Evolutionary conservation across 768 basidiomycete genomes (phyloP).

Genomic region (Xerocomellus dryophilus): DNA sequence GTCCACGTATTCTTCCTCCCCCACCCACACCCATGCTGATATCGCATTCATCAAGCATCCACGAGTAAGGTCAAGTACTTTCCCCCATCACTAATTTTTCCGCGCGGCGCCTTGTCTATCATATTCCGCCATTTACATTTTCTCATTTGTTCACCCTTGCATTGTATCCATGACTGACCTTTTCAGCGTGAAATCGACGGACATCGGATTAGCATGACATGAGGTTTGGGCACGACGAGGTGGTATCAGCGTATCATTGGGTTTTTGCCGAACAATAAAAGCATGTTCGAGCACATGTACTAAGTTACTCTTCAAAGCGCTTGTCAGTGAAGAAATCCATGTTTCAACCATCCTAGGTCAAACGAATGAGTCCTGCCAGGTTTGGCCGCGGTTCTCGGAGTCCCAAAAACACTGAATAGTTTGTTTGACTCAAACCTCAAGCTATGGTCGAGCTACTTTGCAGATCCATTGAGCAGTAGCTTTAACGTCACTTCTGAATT

Average conservation of each 20-base stretch:
- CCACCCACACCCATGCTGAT: slow-evolving; percentile 1
- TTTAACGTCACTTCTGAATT: too few relatives aligned
- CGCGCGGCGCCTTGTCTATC: not conserved
- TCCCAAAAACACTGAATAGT: too few relatives aligned
- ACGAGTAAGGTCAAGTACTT: slow-evolving; percentile 31
- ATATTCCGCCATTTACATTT: not conserved
- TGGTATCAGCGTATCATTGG: not conserved
- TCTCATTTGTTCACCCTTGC: not conserved
- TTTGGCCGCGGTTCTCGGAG: too few relatives aligned
- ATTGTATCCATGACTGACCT: slow-evolving; percentile 27
- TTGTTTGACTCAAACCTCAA: too few relatives aligned
- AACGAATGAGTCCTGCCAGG: too few relatives aligned
- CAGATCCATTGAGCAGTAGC: too few relatives aligned
- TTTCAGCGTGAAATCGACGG: slow-evolving; percentile 25
- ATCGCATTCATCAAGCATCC: slow-evolving; percentile 13
- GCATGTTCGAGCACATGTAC: slow-evolving; percentile 12
- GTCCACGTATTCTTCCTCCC: slow-evolving; percentile 6
- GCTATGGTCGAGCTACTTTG: too few relatives aligned
- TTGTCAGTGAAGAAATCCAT: not conserved
- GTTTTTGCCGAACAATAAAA: slow-evolving; percentile 2
- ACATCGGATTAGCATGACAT: not conserved
- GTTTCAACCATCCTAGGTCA: too few relatives aligned
- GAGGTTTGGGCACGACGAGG: slow-evolving; percentile 1
- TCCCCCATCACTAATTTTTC: slow-evolving; percentile 6
- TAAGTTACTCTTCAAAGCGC: not conserved